These are phyloP conservation scores for Cyclocybe aegerita DNA, from an alignment of 768 basidiomycete species.

Conservation along the genomic window DNA sequence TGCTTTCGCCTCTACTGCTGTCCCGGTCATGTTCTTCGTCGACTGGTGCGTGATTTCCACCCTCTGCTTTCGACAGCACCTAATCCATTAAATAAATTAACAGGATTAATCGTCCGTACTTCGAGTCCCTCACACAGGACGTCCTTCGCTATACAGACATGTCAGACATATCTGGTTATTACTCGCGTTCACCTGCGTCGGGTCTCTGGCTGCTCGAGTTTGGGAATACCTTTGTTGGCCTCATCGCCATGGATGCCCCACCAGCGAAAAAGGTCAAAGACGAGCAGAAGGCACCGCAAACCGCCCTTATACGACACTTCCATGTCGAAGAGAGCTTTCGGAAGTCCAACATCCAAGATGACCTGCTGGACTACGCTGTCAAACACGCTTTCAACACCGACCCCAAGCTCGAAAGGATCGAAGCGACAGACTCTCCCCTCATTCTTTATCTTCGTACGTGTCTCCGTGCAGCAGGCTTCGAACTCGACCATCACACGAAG, in stretches of 20 bases:
- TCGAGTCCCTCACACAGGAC: slow-evolving; percentile 54
- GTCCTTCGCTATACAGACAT: slow-evolving; percentile 60
- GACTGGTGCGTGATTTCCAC: slow-evolving; percentile 57
- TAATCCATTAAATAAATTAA: not conserved
- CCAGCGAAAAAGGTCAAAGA: slow-evolving; percentile 23
- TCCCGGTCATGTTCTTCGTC: slow-evolving; percentile 62
- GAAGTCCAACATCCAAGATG: slow-evolving; percentile 54
- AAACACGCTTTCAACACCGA: slow-evolving; percentile 53
- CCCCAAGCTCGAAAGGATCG: slow-evolving; percentile 42
- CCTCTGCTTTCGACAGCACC: not conserved
- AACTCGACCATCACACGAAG: slow-evolving; percentile 38
- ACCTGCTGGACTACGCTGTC: slow-evolving; percentile 62
- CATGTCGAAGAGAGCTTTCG: slow-evolving; percentile 69
- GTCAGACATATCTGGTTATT: slow-evolving; percentile 49
- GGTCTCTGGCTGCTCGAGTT: slow-evolving; percentile 73
- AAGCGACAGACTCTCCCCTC: slow-evolving; percentile 48
- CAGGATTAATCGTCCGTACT: slow-evolving; percentile 71
- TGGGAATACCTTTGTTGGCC: slow-evolving; percentile 56
- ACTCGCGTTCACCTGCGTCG: slow-evolving; percentile 59
- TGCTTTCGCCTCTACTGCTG: slow-evolving; percentile 59
- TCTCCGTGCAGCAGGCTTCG: slow-evolving; percentile 50
- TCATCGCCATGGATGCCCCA: slow-evolving; percentile 71
- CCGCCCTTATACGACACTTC: slow-evolving; percentile 74
- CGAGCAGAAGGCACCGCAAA: slow-evolving; percentile 28
- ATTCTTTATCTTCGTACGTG: slow-evolving; percentile 46